phyloP scores from a whole-genome alignment of 2,329 filamentous ascomycete genomes.

The Alternaria ethzedia region DNA sequence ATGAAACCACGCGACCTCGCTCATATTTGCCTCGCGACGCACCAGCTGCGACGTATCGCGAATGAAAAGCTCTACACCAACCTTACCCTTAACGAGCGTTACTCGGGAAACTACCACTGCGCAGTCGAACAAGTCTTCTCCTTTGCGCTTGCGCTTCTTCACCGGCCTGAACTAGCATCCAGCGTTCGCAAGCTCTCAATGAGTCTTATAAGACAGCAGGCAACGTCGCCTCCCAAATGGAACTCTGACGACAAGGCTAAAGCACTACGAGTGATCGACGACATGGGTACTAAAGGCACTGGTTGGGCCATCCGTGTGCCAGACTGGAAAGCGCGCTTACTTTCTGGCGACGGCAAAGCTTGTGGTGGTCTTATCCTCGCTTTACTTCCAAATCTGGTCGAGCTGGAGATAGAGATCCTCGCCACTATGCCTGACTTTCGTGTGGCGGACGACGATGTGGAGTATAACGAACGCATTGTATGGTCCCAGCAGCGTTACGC shows the following conservation, averaged over 20 bases:
- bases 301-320: neutral
- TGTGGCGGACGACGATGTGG: neutral
- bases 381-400: neutral
- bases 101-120: neutral
- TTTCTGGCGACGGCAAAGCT: neutral
- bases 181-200: neutral
- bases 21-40: neutral
- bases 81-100: neutral
- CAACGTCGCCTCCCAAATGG: neutral
- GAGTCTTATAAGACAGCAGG: neutral
- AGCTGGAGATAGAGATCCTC: neutral
- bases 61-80: neutral
- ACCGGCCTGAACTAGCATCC: neutral
- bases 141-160: neutral
- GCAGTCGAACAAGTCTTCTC: neutral
- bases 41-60: neutral
- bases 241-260: neutral
- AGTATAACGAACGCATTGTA: neutral
- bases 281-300: neutral
- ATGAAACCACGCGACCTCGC: neutral
- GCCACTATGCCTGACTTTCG: neutral
- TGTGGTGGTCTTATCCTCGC: neutral
- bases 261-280: neutral
- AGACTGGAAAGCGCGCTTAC: neutral
- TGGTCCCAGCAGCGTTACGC: neutral